Conservation (phyloP, 1,139 yeast species). For the Yamadazyma blattariae region DNA sequence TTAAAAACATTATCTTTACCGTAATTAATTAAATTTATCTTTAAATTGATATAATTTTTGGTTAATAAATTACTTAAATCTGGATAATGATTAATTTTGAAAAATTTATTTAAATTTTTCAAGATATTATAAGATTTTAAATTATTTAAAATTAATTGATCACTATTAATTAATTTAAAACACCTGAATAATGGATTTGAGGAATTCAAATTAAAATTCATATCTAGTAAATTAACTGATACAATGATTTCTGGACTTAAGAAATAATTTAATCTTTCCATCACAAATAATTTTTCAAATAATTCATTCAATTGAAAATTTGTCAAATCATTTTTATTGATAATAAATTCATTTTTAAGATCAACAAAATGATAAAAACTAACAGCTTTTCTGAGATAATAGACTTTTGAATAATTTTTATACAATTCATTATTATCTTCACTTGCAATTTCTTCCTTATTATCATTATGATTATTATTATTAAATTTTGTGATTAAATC, state of each 20-base stretch:
- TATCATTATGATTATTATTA: slow-evolving; percentile 7
- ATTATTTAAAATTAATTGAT: slow-evolving; percentile 14
- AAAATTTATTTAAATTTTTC: slow-evolving; percentile 12
- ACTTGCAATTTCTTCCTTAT: slow-evolving; percentile 6
- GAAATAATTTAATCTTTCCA: slow-evolving; percentile 33
- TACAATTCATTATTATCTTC: slow-evolving; percentile 19
- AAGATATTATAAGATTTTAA: slow-evolving; percentile 15
- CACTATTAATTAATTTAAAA: slow-evolving; percentile 13
- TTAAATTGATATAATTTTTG: slow-evolving; percentile 14
- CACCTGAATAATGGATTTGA: slow-evolving; percentile 9
- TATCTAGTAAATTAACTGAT: slow-evolving; percentile 14
- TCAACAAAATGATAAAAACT: slow-evolving; percentile 35
- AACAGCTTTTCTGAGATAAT: slow-evolving; percentile 34
- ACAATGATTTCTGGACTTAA: slow-evolving; percentile 24
- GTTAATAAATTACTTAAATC: slow-evolving; percentile 16
- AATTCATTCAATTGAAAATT: slow-evolving; percentile 32
- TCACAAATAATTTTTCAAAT: slow-evolving; percentile 30
- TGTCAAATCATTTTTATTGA: slow-evolving; percentile 18
- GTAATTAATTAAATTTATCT: slow-evolving; percentile 14
- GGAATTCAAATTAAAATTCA: slow-evolving; percentile 9
- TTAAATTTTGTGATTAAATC: slow-evolving; percentile 16
- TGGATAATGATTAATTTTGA: slow-evolving; percentile 18
- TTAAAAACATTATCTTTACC: slow-evolving; percentile 16
- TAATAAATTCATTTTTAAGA: slow-evolving; percentile 15
- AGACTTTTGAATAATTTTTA: slow-evolving; percentile 31